Conservation (phyloP, 2,329 filamentous ascomycete species). For the Phyllosticta ampelicida region DNA sequence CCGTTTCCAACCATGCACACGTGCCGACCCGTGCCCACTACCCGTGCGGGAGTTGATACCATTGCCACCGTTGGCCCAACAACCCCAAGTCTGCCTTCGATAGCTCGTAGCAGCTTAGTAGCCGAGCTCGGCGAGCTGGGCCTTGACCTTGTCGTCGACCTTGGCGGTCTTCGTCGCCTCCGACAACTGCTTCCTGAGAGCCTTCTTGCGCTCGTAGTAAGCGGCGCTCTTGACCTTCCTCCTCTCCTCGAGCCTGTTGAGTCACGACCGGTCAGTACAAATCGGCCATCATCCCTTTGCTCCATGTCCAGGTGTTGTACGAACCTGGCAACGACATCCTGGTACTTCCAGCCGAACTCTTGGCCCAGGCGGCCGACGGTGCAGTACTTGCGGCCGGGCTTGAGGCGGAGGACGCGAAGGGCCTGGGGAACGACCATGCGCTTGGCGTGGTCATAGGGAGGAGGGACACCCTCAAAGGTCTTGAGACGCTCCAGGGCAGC, state of each 20-base stretch:
- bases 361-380: conserved; percentile 94
- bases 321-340: conserved; percentile 96
- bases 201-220: conserved; percentile 99
- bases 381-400: conserved; percentile 99
- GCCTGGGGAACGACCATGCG: conserved; percentile 98
- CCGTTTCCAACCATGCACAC: conserved; percentile 8
- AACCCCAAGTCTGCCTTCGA: too few species aligned
- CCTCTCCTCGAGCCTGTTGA: conserved; percentile 84
- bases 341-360: conserved; percentile 99
- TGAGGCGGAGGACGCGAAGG: conserved; percentile 87
- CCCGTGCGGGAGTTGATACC: conserved; percentile 7
- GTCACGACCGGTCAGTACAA: conserved; percentile 15
- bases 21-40: conserved; percentile 11
- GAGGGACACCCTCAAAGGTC: conserved; percentile 98
- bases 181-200: conserved; percentile 75
- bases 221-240: conserved; percentile 98
- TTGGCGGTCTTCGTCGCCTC: conserved; percentile 89
- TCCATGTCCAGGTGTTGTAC: conserved; percentile 34
- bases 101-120: conserved; percentile 58
- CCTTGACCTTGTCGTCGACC: conserved; percentile 75
- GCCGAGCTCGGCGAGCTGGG: conserved; percentile 80
- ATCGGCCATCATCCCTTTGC: not conserved
- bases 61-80: conserved; percentile 8
- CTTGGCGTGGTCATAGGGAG: conserved; percentile 99
- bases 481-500: conserved; percentile 97